A percentile compares a stretch with the other conserved stretches of the same genome.
phyloP scores from a whole-genome alignment of 2,329 filamentous ascomycete genomes.

The Colletotrichum magnum region DNA sequence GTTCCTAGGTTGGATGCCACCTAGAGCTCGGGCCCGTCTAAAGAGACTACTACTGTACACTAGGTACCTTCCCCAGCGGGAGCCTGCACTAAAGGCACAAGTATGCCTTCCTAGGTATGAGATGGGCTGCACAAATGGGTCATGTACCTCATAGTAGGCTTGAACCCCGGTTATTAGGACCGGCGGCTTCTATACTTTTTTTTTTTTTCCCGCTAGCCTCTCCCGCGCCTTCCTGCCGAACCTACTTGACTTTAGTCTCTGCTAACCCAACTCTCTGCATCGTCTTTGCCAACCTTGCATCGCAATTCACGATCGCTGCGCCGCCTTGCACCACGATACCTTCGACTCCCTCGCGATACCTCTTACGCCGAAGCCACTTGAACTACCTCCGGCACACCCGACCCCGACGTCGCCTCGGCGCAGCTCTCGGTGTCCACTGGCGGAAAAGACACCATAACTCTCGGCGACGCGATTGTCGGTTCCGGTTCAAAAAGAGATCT shows the following conservation, averaged over 20 bases:
- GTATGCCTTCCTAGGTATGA: neutral
- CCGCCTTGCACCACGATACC: neutral
- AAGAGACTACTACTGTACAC: too few species aligned
- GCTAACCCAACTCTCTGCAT: neutral
- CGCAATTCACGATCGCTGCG: conserved; percentile 21
- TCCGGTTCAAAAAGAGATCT: conserved; percentile 26
- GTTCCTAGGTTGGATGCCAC: neutral
- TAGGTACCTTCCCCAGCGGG: neutral
- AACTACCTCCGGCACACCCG: neutral
- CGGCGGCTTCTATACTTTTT: neutral
- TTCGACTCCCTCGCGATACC: neutral
- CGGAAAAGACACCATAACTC: conserved; percentile 18
- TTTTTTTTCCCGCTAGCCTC: neutral
- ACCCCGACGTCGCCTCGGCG: conserved; percentile 1
- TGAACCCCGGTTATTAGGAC: too few species aligned
- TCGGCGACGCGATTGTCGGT: conserved; percentile 20
- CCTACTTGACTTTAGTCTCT: neutral
- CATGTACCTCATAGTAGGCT: neutral
- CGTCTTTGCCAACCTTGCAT: conserved; percentile 7
- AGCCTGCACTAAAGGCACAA: too few species aligned
- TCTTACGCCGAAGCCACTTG: neutral
- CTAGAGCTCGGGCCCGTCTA: too few species aligned
- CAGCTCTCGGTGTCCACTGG: conserved; percentile 10
- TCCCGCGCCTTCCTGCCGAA: neutral
- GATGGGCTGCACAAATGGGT: neutral